phyloP scores from a whole-genome alignment of 2,329 filamentous ascomycete genomes.

The Talaromyces marneffei region DNA sequence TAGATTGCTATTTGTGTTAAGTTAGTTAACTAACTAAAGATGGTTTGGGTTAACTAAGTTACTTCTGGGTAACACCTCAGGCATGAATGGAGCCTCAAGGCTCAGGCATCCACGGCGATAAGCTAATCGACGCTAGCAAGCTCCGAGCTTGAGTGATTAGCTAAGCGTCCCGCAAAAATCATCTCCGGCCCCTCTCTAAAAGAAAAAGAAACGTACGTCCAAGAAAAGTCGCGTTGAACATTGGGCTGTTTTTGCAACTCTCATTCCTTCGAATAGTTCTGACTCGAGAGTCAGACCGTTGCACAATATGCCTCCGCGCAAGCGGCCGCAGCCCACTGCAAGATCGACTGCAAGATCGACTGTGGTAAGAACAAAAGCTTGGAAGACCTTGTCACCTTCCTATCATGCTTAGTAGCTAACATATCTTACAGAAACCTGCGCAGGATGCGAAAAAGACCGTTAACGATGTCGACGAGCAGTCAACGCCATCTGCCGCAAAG shows the following conservation, averaged over 20 bases:
- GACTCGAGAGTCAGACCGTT: neutral
- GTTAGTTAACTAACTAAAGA: too few species aligned
- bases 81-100: neutral
- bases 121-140: neutral
- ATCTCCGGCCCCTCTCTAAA: slow-evolving; percentile 5
- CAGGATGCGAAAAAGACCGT: neutral
- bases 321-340: slow-evolving; percentile 28
- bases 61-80: neutral
- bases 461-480: slow-evolving; percentile 15
- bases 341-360: slow-evolving; percentile 23
- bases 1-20: neutral
- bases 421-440: neutral
- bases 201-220: neutral
- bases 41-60: too few species aligned
- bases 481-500: slow-evolving; percentile 26
- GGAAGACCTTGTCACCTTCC: neutral
- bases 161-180: slow-evolving; percentile 13
- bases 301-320: slow-evolving; percentile 33
- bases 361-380: slow-evolving; percentile 8
- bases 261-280: neutral
- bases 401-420: neutral
- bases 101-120: slow-evolving; percentile 2
- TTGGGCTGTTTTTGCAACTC: neutral
- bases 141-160: slow-evolving; percentile 4
- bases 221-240: neutral